A percentile compares a stretch with the other conserved stretches of the same genome.
These are phyloP conservation scores for Aspergillus tamarii DNA, from an alignment of 2,329 filamentous ascomycete genomes.

Conservation along the genomic window DNA sequence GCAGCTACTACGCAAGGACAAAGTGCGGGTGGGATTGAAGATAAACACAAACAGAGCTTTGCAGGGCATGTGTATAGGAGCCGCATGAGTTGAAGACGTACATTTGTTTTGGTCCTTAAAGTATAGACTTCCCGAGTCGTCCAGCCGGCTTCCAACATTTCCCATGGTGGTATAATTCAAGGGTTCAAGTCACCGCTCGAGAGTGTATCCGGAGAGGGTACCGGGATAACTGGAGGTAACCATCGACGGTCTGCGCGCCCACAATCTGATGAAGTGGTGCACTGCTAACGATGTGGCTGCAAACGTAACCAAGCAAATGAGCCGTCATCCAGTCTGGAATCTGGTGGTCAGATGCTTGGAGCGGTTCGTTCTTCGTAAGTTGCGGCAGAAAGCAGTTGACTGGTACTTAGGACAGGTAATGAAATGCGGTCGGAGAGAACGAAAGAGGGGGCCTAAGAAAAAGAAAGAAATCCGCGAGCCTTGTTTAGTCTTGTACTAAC, in stretches of 20 bases:
- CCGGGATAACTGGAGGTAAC: constrained; percentile 31
- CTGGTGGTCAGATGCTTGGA: constrained; percentile 5
- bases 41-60: neutral
- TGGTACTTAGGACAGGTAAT: neutral
- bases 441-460: neutral
- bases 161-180: constrained; percentile 69
- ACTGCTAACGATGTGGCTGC: constrained; percentile 6
- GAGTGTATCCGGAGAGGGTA: constrained; percentile 29
- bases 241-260: constrained; percentile 37
- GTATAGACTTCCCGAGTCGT: constrained; percentile 77
- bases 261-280: constrained; percentile 26
- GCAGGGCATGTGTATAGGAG: neutral
- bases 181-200: constrained; percentile 32
- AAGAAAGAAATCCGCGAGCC: neutral
- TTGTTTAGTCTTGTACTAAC: neutral
- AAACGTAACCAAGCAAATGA: constrained; percentile 18
- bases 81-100: constrained; percentile 49
- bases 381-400: neutral
- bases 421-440: neutral
- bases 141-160: constrained; percentile 83
- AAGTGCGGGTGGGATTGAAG: neutral
- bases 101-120: constrained; percentile 90
- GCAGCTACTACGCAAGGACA: neutral
- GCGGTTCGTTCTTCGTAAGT: neutral
- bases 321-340: constrained; percentile 30